Base-by-base conservation (phyloP, 768 basidiomycete genomes). In the Lanmaoa pseudosensibilis region DNA sequence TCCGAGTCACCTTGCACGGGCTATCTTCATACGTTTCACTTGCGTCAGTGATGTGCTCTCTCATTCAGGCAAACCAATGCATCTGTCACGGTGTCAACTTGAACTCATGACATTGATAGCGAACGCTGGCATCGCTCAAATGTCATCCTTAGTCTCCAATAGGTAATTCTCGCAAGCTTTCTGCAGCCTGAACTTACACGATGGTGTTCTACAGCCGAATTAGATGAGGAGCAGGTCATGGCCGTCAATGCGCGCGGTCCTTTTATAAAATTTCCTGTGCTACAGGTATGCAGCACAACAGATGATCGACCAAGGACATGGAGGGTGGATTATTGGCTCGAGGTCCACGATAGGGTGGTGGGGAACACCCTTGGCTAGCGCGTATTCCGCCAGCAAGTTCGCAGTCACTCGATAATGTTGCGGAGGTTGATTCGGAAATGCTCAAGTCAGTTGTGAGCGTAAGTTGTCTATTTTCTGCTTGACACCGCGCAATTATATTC, bases 241-340 rank as follows among this genome's bases (percentile, higher is more conserved):
- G 69, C 75, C 7, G 72, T 86, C 63, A 86, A 87, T 59, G 72
- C 78, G 55, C 76, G 79, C 43, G 84, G 83, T 36, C 69, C 77
- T 5, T 85, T n/a, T n/a, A n/a, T n/a, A n/a, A n/a, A n/a, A n/a
- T n/a, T n/a, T 81, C 71, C 75, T 83, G 52, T 85, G 83, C 65
- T 87, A 85, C 50, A 82, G 85, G 52, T 77, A 84, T 56, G 86
- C 84, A 2, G 84, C 81, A 16, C 72, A 73, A 55, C 78, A 81
- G 61, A 88, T 87, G 87, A 76, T 84, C 16, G 53, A 65, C 5
- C 80, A 80, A 68, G 75, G 78, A 0, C 70, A 68, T 12, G 78
- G 82, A 11, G 81, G 84, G 0, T 73, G 79, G n/a, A 82, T 87
- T 55, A 76, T 86, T 21, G 80, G 85, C 2, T 57, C 62, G 0